phyloP scores from a whole-genome alignment of 495 filamentous ascomycete species.

The Aspergillus kassunensis region DNA sequence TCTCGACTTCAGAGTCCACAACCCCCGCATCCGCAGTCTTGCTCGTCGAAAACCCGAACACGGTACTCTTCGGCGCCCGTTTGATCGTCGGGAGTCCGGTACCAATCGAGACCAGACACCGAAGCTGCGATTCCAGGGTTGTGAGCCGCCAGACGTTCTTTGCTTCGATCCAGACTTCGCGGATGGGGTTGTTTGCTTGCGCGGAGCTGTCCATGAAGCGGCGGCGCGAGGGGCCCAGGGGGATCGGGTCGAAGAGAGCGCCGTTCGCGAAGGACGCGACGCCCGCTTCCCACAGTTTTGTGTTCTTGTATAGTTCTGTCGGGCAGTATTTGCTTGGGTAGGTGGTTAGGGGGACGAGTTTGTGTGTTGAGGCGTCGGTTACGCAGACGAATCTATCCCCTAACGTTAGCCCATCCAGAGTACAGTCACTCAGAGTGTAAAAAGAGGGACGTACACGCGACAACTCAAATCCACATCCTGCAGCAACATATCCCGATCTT shows the following conservation, averaged over 20 bases:
- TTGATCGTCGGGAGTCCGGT: conserved; percentile 36
- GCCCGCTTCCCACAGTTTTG: conserved; percentile 46
- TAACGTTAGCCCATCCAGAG: conserved; percentile 6
- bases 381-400: conserved; percentile 47
- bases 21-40: conserved; percentile 24
- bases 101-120: conserved; percentile 46
- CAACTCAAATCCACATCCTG: conserved; percentile 33
- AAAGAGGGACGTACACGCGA: conserved; percentile 30
- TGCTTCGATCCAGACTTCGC: conserved; percentile 44
- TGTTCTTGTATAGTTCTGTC: conserved; percentile 31
- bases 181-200: conserved; percentile 46
- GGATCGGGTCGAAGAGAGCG: conserved; percentile 45
- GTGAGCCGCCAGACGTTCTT: conserved; percentile 30
- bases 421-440: not conserved
- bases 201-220: conserved; percentile 40
- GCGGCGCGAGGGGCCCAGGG: conserved; percentile 27
- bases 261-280: conserved; percentile 42
- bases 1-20: conserved; percentile 38
- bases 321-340: conserved; percentile 38
- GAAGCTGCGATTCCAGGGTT: conserved; percentile 29
- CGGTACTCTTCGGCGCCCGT: conserved; percentile 15
- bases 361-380: conserved; percentile 35
- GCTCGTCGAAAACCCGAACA: conserved; percentile 22
- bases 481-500: conserved; percentile 33
- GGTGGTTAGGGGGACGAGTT: conserved; percentile 40